Conservation (phyloP, 192 early-diverging fungal genomes). For the Coemansia reversa region DNA sequence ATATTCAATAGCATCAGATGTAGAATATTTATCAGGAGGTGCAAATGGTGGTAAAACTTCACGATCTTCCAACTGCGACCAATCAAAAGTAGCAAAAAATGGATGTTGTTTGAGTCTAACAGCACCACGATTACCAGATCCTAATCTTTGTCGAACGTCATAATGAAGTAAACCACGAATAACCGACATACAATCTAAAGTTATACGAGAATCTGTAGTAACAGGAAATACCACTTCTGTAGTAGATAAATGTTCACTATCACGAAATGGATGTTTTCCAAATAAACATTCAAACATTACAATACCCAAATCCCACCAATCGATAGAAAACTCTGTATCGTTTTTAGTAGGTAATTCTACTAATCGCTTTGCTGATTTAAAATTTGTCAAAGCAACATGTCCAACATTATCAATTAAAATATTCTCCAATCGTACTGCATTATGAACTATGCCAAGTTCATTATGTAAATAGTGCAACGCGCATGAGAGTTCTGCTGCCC, state of each 20-base stretch:
- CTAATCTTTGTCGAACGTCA: constrained; percentile 70
- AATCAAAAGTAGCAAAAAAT: constrained; percentile 77
- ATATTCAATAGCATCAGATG: neutral
- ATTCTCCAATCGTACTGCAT: constrained; percentile 88
- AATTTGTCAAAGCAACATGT: constrained; percentile 85
- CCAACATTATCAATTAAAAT: constrained; percentile 68
- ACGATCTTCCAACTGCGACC: constrained; percentile 69
- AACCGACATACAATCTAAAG: constrained; percentile 65
- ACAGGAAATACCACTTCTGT: constrained; percentile 57
- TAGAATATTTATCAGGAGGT: constrained; percentile 44
- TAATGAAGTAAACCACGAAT: constrained; percentile 70
- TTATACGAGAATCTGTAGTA: constrained; percentile 32
- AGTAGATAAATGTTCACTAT: neutral
- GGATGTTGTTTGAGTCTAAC: constrained; percentile 67
- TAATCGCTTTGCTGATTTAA: constrained; percentile 74
- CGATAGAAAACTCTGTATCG: constrained; percentile 63
- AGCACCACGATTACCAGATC: constrained; percentile 67
- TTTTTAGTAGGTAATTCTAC: constrained; percentile 23
- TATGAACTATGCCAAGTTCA: constrained; percentile 75
- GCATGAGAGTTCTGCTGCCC: constrained; percentile 83
- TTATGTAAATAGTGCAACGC: constrained; percentile 79
- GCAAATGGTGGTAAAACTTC: constrained; percentile 69
- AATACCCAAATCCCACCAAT: constrained; percentile 93
- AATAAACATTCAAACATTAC: constrained; percentile 85
- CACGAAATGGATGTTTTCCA: constrained; percentile 63